Evolutionary conservation across 202 grass and related monocot genomes (phyloP), one percentile per base, ranked within the genome.

Genomic region (Panicum hallii): DNA sequence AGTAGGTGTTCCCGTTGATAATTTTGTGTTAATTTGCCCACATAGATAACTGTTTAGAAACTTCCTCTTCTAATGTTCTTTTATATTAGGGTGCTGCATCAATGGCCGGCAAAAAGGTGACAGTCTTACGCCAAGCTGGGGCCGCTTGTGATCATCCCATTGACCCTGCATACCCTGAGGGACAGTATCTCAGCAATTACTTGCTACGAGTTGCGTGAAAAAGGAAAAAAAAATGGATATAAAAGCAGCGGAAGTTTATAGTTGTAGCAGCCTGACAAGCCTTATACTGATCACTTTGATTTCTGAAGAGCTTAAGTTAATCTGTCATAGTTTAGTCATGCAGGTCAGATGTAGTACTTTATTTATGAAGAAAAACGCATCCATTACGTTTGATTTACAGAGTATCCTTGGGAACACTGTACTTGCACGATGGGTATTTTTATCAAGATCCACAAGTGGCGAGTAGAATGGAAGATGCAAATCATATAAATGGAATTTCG

Each of bases 51-150:
- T 42, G n/a, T 42, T 44, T 38, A 26, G 32, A 67, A 67, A 74
- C 69, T 70, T 80, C 60, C 17, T 57, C 64, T 66, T 55, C 5
- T 70, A 44, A 81, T 65, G 69, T 88, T 43, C 38, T 69, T 82
- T 5, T 62, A 70, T 85, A 44, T 67, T 86, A 99, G 96, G 90
- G 93, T 86, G 93, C 96, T 83, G 93, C 96, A 74, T 89, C 86
- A 52, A 92, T 90, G 89, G 67, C 88, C 6, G 72, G 88, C 26
- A 88, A 88, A 89, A 95, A 88, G 88, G 91, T 99, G 77, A 92
- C 93, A 28, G 88, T 99, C 82, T 82, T 99, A 68, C 93, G 93
- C 68, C 91, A 99, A 88, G 93, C 91, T 7, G 93, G 96, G 52
- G 93, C 91, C 22, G 89, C 91, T 17, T 92, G 87, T 72, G 93